Conservation (phyloP, 2,329 filamentous ascomycete genomes). For the Mycosphaerelloides madeirae region DNA sequence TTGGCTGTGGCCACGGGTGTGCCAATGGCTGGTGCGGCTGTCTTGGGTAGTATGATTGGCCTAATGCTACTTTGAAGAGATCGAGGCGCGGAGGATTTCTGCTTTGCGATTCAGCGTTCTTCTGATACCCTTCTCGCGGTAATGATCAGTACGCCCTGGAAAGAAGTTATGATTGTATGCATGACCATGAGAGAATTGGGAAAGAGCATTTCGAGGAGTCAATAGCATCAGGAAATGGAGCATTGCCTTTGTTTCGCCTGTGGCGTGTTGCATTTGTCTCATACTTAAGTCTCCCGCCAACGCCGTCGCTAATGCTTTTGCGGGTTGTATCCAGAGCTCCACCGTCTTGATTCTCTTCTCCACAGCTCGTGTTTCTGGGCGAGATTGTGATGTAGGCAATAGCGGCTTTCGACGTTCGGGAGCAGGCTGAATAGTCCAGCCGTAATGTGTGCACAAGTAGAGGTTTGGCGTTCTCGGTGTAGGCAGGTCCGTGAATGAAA, state of each 20-base stretch:
- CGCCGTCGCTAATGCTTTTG: conserved; percentile 16
- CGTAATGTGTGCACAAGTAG: not conserved
- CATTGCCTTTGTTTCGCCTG: too few relatives aligned
- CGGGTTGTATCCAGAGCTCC: not conserved
- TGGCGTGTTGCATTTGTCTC: conserved; percentile 2
- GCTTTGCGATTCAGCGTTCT: conserved; percentile 1
- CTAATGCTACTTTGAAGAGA: conserved; percentile 13
- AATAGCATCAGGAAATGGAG: not conserved
- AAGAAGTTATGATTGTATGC: conserved; percentile 3
- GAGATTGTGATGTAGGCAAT: not conserved
- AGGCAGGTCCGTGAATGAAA: not conserved
- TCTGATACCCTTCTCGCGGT: conserved; percentile 12
- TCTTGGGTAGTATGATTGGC: conserved; percentile 13
- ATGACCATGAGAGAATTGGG: conserved; percentile 2
- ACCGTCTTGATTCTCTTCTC: not conserved
- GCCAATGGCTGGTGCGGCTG: conserved; percentile 4
- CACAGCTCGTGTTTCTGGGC: not conserved
- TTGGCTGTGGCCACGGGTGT: conserved; percentile 3
- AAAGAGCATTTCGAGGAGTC: not conserved
- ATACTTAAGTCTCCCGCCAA: conserved; percentile 11
- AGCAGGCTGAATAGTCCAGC: not conserved
- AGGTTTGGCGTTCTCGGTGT: not conserved
- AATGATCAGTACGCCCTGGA: too few relatives aligned
- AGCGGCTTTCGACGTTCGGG: not conserved
- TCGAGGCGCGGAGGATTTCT: not conserved